These are phyloP conservation scores for Golubevia sp. DNA, from an alignment of 1,284 basidiomycete species.

Conservation along the genomic window DNA sequence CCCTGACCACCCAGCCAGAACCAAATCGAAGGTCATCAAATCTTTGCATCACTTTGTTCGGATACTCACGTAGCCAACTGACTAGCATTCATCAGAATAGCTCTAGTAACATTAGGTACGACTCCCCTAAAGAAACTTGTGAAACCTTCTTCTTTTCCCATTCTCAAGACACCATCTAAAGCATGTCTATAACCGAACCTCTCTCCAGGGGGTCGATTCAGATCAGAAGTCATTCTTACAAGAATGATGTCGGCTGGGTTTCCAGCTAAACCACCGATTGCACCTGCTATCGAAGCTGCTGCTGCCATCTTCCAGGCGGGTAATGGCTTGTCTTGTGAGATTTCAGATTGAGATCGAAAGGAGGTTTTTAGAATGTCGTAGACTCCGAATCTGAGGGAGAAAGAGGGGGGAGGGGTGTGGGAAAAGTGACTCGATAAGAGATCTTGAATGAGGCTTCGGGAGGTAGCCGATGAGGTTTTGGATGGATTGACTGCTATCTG, in stretches of 20 bases:
- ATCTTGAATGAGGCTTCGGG: no score
- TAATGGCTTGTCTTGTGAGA: constrained; percentile 13
- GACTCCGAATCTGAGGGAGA: constrained; percentile 33
- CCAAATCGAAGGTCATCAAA: no score
- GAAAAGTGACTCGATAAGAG: no score
- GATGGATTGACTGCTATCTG: no score
- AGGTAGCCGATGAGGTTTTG: no score
- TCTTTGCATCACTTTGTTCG: neutral
- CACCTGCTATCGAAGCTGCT: constrained; percentile 1
- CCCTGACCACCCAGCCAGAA: neutral
- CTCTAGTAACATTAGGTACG: constrained; percentile 65
- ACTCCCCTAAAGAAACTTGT: constrained; percentile 64
- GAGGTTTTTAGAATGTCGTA: constrained; percentile 50
- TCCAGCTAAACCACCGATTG: constrained; percentile 72
- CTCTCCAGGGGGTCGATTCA: constrained; percentile 45
- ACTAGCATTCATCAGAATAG: constrained; percentile 65
- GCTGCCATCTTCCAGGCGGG: constrained; percentile 29
- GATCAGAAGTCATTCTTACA: constrained; percentile 63
- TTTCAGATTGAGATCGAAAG: constrained; percentile 9
- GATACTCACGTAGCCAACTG: constrained; percentile 40
- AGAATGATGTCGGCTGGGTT: constrained; percentile 74
- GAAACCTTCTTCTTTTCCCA: constrained; percentile 64
- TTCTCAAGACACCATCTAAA: constrained; percentile 63
- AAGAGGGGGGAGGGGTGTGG: neutral
- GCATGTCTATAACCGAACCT: constrained; percentile 62